Base-by-base conservation (phyloP, 176 grass and related monocot species). In the Aegilops tauschii region DNA sequence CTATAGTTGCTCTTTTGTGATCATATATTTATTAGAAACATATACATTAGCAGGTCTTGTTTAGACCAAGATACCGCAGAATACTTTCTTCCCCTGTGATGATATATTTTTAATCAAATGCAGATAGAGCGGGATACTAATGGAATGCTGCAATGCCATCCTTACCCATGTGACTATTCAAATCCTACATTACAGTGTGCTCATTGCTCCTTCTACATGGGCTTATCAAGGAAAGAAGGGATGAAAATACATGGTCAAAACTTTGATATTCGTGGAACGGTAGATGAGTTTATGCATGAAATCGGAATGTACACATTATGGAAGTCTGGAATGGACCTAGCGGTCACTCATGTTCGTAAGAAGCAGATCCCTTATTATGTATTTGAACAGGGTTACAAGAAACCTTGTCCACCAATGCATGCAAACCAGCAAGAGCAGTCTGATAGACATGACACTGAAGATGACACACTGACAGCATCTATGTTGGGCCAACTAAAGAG, bases 71-170 rank as follows among this genome's bases (percentile, higher is more conserved):
- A 72, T 89, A 44, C 30, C 62, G 30, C 37, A 71, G 27, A 82
- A 39, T 13, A 21, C 9, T 23, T 67, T 79, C 32, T 70, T 36
- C 32, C 50, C 17, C 63, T 70, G 34, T 73, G 30, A 11, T 35
- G 81, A 62, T 86, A 71, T 90, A 21, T 79, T 45, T 12, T 90
- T 83, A 27, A 27, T 83, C 23, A 86, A 78, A 85, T 92, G 64
- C 82, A 98, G 96, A 98, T 98, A 86, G 96, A 96, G 77, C 88
- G 96, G 54, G 96, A 98, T 79, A 96, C 96, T 14, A 96, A 83
- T 82, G 92, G 92, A 30, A 86, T 94, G 85, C 77, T 96, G 62
- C 96, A 94, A 47, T 98, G 96, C 54, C 96, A 98, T 89, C 96
- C 96, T 30, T 96, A 98, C 86, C 96, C 96, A 61, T 88, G 82